Evolutionary conservation across 495 filamentous ascomycete species (phyloP), one percentile per base, ranked within the genome.

Genomic region (Ascobolus immersus): DNA sequence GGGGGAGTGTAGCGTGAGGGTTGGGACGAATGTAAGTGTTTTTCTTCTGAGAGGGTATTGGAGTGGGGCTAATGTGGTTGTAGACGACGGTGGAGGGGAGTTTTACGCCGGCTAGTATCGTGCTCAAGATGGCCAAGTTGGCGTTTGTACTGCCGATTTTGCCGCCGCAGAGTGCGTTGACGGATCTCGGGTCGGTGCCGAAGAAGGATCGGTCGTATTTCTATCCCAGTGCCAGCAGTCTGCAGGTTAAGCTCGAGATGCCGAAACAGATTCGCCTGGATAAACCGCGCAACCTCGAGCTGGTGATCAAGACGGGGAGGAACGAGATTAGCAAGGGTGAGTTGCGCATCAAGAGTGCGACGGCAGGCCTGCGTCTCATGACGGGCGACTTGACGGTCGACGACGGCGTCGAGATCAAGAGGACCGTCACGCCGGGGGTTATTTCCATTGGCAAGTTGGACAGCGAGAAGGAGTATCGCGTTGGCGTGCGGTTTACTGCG

Each of bases 331-430:
- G 55, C 21, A 61, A 46, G 9, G 71, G 69, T 22, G 71, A 74
- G 37, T 49, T 99, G 33, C 69, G 71, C 21, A 57, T 93, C 18
- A 66, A 71, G 42, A 65, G 81, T 38, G 79, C 73, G 3, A 84
- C 89, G 2, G 86, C 82, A 17, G 89, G 89, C 0, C 53, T 99
- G 21, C 62, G 89, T 26, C 60, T 99, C 10, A 65, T 79, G 36
- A 82, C 73, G 27, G 65, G 68, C 22, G 71, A 82, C 41, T 59
- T 71, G 1, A 59, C 64, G 29, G 52, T 71, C 20, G 50, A 71
- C 2, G 57, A 63, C 26, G 61, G 64, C 1, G 25, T 32, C 17
- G 52, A 58, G n/a, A 45, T 72, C 4, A 47, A 55, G 5, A 49
- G 65, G 6, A 57, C 58, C 0, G 60, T 67, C 9, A 73, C 65